Evolutionary conservation across 306 rosid species (phyloP), one percentile per base, ranked within the genome.

Genomic region (Cicer pinnatifidum): DNA sequence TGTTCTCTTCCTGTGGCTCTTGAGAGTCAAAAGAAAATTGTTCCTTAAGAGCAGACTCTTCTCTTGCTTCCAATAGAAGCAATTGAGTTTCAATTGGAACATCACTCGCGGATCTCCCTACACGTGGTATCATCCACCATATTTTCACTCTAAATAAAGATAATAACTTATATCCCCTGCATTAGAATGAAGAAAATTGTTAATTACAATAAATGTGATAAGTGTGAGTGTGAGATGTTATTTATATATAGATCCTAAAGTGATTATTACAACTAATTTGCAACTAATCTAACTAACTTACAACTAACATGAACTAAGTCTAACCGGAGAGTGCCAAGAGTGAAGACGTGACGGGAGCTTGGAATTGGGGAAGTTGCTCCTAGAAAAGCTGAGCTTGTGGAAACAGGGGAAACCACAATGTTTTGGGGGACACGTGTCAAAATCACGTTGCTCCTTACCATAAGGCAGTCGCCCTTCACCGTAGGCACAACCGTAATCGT

Each of bases 71-170:
- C 45, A 91, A 19, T 3, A 91, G 82, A n/a, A 91, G 80, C 81
- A 89, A 80, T 75, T 89, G 97, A 69, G 97, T 88, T 77, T 91
- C 96, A 17, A 83, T 38, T 4, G 93, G 92, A 81, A 92, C 72
- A 61, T 89, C 96, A 16, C 91, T 72, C 0, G 82, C 93, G 0
- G 81, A 77, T 48, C 67, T 72, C 35, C 96, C 92, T 1, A 86
- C 19, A 35, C 86, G 66, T 5, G 90, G 97, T 35, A 84, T 89
- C 97, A 92, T 88, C 96, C 97, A 88, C 91, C 96, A 88, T 6
- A 86, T 61, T 72, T 89, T 89, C 13, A 67, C n/a, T 88, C 91
- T 92, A 45, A 86, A 92, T 13, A 87, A 84, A 63, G 83, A 83
- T 39, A 89, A 47, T 53, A 85, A 76, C 82, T 69, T 89, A 64